These are phyloP conservation scores for Durusdinium trenchii DNA, from an alignment of 73 alveolate genomes.

Conservation along the genomic window DNA sequence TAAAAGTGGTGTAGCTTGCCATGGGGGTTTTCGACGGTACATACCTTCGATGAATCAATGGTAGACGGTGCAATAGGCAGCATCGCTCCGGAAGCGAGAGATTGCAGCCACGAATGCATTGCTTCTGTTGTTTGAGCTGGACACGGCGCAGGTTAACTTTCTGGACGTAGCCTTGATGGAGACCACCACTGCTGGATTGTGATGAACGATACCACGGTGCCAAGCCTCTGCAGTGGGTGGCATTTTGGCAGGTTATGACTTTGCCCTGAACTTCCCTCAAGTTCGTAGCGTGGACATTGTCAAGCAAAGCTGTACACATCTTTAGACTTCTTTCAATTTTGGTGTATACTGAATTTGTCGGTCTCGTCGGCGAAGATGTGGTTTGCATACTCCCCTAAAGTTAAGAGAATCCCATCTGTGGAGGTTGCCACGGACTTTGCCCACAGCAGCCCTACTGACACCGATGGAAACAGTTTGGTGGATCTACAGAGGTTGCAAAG, in stretches of 20 bases:
- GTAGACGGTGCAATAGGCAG: not conserved
- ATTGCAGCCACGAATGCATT: not conserved
- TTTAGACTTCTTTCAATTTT: too few relatives aligned
- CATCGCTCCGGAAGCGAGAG: not conserved
- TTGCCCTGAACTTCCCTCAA: not conserved
- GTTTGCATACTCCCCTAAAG: not conserved
- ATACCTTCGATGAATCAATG: not conserved
- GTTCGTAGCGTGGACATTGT: not conserved
- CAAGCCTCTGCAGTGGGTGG: not conserved
- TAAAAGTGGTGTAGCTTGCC: not conserved
- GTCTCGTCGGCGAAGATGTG: not conserved
- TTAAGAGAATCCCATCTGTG: not conserved
- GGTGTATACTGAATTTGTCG: not conserved
- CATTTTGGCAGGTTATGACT: not conserved
- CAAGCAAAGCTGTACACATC: not conserved
- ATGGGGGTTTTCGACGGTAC: not conserved
- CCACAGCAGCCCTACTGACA: not conserved
- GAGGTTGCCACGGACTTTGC: not conserved
- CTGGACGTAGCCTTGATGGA: not conserved
- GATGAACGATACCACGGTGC: not conserved
- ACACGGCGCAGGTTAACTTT: not conserved
- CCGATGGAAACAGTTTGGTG: not conserved
- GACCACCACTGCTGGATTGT: not conserved
- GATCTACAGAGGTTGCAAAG: not conserved
- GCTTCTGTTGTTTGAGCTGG: not conserved